phyloP scores from a whole-genome alignment of 768 basidiomycete species.

The Pleurotus salmoneostramineus region DNA sequence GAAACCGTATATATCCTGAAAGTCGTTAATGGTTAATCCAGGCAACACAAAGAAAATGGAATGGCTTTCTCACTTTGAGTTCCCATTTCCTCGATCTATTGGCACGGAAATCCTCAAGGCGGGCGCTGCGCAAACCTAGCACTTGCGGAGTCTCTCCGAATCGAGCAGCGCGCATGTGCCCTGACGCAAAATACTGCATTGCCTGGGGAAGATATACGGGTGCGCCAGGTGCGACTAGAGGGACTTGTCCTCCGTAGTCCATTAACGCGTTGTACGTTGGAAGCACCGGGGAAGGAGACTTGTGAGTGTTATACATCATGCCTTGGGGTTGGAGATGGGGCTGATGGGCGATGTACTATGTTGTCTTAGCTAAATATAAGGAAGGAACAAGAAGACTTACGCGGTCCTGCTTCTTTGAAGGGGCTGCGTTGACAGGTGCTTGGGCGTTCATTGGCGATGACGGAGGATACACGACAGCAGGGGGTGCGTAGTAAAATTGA shows the following conservation, averaged over 20 bases:
- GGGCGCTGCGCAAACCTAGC: constrained; percentile 54
- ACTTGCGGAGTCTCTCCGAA: constrained; percentile 36
- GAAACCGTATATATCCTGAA: constrained; percentile 75
- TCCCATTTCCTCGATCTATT: constrained; percentile 82
- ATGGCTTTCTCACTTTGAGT: constrained; percentile 49
- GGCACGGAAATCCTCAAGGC: constrained; percentile 82
- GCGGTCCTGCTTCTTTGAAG: constrained; percentile 60
- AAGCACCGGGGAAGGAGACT: constrained; percentile 38
- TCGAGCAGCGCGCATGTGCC: constrained; percentile 36
- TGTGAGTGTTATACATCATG: constrained; percentile 36
- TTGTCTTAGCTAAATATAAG: constrained; percentile 8
- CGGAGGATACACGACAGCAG: constrained; percentile 55
- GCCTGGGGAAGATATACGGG: constrained; percentile 37
- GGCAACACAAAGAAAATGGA: not conserved
- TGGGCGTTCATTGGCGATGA: constrained; percentile 43
- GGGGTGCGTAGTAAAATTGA: constrained; percentile 56
- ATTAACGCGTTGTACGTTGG: constrained; percentile 39
- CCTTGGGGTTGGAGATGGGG: constrained; percentile 35
- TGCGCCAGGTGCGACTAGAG: constrained; percentile 39
- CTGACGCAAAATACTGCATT: constrained; percentile 30
- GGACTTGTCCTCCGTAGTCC: constrained; percentile 46
- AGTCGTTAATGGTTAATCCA: constrained; percentile 2
- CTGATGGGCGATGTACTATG: constrained; percentile 42
- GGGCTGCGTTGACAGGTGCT: constrained; percentile 39
- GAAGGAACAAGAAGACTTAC: constrained; percentile 26